These are phyloP conservation scores for Populus simonii DNA, from an alignment of 345 rosid species.

Conservation along the genomic window DNA sequence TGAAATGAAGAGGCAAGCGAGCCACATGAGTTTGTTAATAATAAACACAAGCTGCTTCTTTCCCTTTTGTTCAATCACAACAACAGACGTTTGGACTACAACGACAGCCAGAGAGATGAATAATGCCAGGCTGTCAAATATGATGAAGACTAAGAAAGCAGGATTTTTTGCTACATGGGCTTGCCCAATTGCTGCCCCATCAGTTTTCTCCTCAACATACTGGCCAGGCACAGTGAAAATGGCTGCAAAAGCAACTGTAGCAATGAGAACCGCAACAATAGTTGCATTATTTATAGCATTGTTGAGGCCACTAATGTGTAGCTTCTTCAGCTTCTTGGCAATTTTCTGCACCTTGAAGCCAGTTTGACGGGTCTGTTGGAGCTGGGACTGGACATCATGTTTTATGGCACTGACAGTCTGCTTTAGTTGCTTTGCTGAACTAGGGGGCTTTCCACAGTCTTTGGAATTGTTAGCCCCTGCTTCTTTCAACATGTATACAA, in stretches of 20 bases:
- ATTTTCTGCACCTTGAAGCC: slow-evolving; percentile 83
- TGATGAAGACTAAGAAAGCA: slow-evolving; percentile 71
- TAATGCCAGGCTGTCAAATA: slow-evolving; percentile 93
- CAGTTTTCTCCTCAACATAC: slow-evolving; percentile 47
- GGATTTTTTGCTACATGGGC: slow-evolving; percentile 70
- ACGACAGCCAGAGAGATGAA: slow-evolving; percentile 99
- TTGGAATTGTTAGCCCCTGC: slow-evolving; percentile 80
- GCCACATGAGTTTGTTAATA: slow-evolving; percentile 98
- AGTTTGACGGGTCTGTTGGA: slow-evolving; percentile 92
- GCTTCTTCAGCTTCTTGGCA: slow-evolving; percentile 88
- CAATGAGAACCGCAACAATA: slow-evolving; percentile 91
- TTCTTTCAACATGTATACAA: slow-evolving; percentile 55
- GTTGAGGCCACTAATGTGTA: slow-evolving; percentile 94
- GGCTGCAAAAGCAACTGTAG: slow-evolving; percentile 98
- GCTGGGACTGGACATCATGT: slow-evolving; percentile 92
- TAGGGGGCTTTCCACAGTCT: slow-evolving; percentile 71
- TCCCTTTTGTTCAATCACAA: slow-evolving; percentile 93
- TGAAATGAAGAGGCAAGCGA: slow-evolving; percentile 90
- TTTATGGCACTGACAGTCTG: slow-evolving; percentile 98
- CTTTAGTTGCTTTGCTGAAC: slow-evolving; percentile 87
- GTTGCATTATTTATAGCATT: slow-evolving; percentile 95
- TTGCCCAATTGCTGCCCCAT: slow-evolving; percentile 59
- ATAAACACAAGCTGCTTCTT: slow-evolving; percentile 94
- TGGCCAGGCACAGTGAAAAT: slow-evolving; percentile 98
- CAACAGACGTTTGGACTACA: slow-evolving; percentile 96